phyloP scores from a whole-genome alignment of 2,329 filamentous ascomycete species.

The Alternaria gansuensis region DNA sequence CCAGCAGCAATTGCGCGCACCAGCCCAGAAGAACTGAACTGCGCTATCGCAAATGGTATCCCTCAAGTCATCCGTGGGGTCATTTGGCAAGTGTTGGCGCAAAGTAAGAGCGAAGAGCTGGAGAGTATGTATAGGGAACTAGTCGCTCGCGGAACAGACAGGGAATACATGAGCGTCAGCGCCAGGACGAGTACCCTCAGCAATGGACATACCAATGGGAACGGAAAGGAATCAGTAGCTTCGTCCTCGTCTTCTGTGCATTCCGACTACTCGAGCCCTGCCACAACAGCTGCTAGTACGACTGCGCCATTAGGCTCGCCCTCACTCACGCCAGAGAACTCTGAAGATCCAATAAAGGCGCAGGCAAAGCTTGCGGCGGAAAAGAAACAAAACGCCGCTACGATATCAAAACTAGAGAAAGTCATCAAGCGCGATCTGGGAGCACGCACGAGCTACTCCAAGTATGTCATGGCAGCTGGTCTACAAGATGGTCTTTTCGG shows the following conservation, averaged over 20 bases:
- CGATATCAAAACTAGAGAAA: constrained; percentile 86
- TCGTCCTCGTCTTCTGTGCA: constrained; percentile 88
- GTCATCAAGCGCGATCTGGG: constrained; percentile 89
- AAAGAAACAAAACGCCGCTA: constrained; percentile 76
- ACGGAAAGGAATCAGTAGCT: constrained; percentile 71
- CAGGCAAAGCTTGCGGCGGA: constrained; percentile 71
- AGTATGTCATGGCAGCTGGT: constrained; percentile 89
- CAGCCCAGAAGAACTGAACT: constrained; percentile 87
- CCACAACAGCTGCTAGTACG: constrained; percentile 60
- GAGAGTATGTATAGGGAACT: constrained; percentile 88
- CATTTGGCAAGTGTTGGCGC: constrained; percentile 96
- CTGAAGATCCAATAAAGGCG: constrained; percentile 70
- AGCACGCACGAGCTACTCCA: constrained; percentile 92
- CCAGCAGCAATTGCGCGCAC: constrained; percentile 86
- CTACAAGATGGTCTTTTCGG: constrained; percentile 94
- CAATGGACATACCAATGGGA: constrained; percentile 61
- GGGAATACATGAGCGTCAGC: constrained; percentile 61
- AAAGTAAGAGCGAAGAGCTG: constrained; percentile 91
- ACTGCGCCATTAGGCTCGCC: constrained; percentile 57
- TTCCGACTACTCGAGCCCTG: constrained; percentile 75
- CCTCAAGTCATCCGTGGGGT: constrained; percentile 96
- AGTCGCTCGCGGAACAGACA: constrained; percentile 79
- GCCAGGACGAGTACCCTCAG: constrained; percentile 28
- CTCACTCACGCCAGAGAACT: constrained; percentile 62
- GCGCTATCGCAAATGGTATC: constrained; percentile 90